Evolutionary conservation across 345 rosid genomes (phyloP).

Genomic region (Noccaea caerulescens): DNA sequence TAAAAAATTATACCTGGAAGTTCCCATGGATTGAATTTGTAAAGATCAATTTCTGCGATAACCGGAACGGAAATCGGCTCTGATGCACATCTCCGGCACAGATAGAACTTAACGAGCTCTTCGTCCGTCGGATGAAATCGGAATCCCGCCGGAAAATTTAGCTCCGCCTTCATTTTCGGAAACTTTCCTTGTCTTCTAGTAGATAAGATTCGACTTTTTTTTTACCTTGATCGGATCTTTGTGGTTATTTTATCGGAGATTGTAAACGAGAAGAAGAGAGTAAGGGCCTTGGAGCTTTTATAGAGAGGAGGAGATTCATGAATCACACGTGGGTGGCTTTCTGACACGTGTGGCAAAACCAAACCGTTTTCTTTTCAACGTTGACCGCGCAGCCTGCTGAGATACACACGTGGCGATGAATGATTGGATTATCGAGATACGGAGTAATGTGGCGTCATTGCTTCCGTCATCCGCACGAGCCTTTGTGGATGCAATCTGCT

Average conservation of each 20-base stretch:
- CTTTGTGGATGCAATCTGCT: slow-evolving; percentile 10
- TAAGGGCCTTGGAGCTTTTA: slow-evolving; percentile 20
- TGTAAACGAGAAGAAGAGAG: slow-evolving; percentile 33
- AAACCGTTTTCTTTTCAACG: slow-evolving; percentile 40
- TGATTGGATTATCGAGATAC: slow-evolving; percentile 15
- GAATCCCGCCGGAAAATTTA: slow-evolving; percentile 84
- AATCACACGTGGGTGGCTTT: slow-evolving; percentile 25
- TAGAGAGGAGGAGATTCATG: slow-evolving; percentile 33
- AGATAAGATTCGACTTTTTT: slow-evolving; percentile 11
- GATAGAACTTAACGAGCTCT: slow-evolving; percentile 78
- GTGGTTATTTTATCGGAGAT: slow-evolving; percentile 9
- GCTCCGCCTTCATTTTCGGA: slow-evolving; percentile 50
- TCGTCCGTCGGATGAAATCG: slow-evolving; percentile 97
- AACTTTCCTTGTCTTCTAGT: not conserved
- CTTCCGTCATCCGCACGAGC: slow-evolving; percentile 43
- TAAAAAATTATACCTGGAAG: slow-evolving; percentile 67
- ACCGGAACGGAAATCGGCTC: slow-evolving; percentile 65
- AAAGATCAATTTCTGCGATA: slow-evolving; percentile 83
- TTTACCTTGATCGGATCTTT: not conserved
- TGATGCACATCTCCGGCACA: slow-evolving; percentile 67
- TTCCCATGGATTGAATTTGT: slow-evolving; percentile 88
- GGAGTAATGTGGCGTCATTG: slow-evolving; percentile 39
- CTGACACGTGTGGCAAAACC: slow-evolving; percentile 34
- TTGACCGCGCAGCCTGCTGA: slow-evolving; percentile 37
- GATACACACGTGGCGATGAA: not conserved